Evolutionary conservation across 352 stramenopile species (phyloP).

Genomic region (Pythium oligandrum): DNA sequence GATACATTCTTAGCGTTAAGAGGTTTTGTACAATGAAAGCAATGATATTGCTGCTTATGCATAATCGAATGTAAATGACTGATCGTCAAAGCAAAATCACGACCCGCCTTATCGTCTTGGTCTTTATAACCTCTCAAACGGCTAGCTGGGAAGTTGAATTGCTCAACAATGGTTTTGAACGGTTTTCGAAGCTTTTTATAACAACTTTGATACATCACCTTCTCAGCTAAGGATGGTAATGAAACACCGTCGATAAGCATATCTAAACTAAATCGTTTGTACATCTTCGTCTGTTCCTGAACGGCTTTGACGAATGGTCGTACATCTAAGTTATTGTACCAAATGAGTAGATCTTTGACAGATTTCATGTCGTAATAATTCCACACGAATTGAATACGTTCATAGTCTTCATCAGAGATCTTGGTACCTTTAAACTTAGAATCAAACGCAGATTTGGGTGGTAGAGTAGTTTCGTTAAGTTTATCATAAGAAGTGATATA

Average conservation of each 20-base stretch:
- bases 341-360: conserved; percentile 23
- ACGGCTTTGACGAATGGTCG: conserved; percentile 17
- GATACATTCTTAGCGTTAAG: conserved; percentile 8
- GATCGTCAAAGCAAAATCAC: conserved; percentile 12
- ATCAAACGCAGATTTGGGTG: conserved; percentile 19
- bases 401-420: conserved; percentile 16
- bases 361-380: conserved; percentile 23
- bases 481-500: conserved; percentile 22
- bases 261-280: conserved; percentile 19
- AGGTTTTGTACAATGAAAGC: conserved; percentile 11
- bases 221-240: conserved; percentile 13
- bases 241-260: conserved; percentile 25
- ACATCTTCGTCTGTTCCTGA: conserved; percentile 11
- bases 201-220: conserved; percentile 23
- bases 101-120: conserved; percentile 14
- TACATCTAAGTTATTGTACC: conserved; percentile 30
- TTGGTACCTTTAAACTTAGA: conserved; percentile 9
- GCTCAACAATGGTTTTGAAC: no score
- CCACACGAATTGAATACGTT: conserved; percentile 22
- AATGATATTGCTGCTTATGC: not conserved
- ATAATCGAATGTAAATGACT: not conserved
- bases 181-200: conserved; percentile 13
- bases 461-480: conserved; percentile 14
- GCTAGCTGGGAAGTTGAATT: conserved; percentile 4
- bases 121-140: conserved; percentile 12